A percentile compares a stretch with the other conserved stretches of the same genome.
phyloP scores from a whole-genome alignment of 1,139 yeast species.

The Candida buenavistaensis region DNA sequence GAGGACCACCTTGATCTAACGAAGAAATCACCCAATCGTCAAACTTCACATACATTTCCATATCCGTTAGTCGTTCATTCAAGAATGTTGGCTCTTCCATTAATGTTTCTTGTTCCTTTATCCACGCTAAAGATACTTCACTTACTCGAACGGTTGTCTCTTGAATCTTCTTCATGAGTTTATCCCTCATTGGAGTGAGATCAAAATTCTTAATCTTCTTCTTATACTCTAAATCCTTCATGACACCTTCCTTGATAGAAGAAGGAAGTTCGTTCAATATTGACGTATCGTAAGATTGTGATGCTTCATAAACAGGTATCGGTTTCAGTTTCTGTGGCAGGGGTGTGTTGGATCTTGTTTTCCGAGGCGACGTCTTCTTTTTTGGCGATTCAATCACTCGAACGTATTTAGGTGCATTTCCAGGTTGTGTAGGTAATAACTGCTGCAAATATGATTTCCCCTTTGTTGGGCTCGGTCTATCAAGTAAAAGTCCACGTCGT shows the following conservation, averaged over 20 bases:
- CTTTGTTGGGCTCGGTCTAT: slow-evolving; percentile 16
- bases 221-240: slow-evolving; percentile 38
- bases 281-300: slow-evolving; percentile 36
- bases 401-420: slow-evolving; percentile 33
- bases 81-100: slow-evolving; percentile 33
- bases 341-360: slow-evolving; percentile 8
- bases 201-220: slow-evolving; percentile 28
- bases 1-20: slow-evolving; percentile 53
- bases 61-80: slow-evolving; percentile 24
- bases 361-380: slow-evolving; percentile 14
- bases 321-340: slow-evolving; percentile 4
- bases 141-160: slow-evolving; percentile 18
- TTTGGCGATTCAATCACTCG: slow-evolving; percentile 38
- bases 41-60: slow-evolving; percentile 36
- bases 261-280: slow-evolving; percentile 50
- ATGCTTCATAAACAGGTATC: slow-evolving; percentile 12
- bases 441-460: slow-evolving; percentile 42
- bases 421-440: slow-evolving; percentile 34
- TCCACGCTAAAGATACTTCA: slow-evolving; percentile 28
- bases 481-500: slow-evolving; percentile 29
- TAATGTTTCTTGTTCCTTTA: slow-evolving; percentile 22
- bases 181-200: slow-evolving; percentile 31
- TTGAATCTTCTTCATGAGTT: slow-evolving; percentile 24
- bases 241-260: slow-evolving; percentile 39
- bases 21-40: slow-evolving; percentile 52